These are phyloP conservation scores for Neckera pumila DNA, from an alignment of 225 moss, liverwort and hornwort species.

Conservation along the genomic window DNA sequence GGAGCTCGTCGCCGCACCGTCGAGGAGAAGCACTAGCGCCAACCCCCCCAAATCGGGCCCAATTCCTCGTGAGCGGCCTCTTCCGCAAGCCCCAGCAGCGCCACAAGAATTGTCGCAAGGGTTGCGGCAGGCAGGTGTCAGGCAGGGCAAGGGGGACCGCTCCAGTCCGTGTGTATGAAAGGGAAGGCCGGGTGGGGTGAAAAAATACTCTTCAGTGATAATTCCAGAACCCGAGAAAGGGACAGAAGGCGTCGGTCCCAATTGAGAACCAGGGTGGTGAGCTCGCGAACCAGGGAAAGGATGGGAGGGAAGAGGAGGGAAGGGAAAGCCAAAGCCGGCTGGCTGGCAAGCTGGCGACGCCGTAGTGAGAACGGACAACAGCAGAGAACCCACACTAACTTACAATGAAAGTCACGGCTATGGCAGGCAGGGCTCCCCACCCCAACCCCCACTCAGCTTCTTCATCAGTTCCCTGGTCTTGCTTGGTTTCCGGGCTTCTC, in stretches of 20 bases:
- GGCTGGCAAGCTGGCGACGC: neutral
- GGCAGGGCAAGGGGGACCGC: neutral
- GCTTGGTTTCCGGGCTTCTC: neutral
- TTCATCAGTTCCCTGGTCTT: neutral
- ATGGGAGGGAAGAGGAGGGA: neutral
- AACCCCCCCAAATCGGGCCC: neutral
- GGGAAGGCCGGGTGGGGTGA: neutral
- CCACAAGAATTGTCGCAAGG: neutral
- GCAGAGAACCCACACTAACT: neutral
- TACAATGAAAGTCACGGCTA: neutral
- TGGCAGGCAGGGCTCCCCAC: neutral
- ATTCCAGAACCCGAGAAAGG: neutral
- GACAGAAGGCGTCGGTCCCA: neutral
- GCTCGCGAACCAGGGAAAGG: neutral
- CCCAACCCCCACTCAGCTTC: too few relatives aligned
- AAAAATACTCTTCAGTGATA: neutral
- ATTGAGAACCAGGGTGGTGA: neutral
- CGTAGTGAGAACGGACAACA: neutral
- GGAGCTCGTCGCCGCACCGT: neutral
- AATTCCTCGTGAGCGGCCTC: neutral
- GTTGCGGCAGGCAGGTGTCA: conserved; percentile 4
- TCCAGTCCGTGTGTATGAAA: neutral
- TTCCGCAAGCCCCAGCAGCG: neutral
- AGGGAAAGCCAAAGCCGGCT: neutral
- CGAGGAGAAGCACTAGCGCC: neutral